Percentiles rank a stretch among this genome's conserved stretches.
Conservation (phyloP, 2,329 filamentous ascomycete genomes). For the Aspergillus sergii region DNA sequence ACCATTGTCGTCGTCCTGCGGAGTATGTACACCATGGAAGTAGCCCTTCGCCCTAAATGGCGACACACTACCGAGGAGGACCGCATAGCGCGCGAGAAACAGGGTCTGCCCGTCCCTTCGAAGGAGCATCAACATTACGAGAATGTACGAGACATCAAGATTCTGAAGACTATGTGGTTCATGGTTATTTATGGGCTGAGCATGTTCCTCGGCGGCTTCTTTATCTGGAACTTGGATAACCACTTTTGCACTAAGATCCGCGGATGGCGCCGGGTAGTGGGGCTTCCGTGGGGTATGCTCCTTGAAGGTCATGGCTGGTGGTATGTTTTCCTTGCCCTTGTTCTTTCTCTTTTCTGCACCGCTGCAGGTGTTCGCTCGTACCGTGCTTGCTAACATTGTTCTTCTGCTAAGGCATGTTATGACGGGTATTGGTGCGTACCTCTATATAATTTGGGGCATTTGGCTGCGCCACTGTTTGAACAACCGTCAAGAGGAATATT, state of each 20-base stretch:
- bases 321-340: conserved; percentile 44
- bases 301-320: conserved; percentile 75
- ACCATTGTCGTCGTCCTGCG: conserved; percentile 71
- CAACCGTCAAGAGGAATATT: conserved; percentile 70
- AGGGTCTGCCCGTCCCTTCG: conserved; percentile 42
- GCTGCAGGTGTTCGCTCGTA: neutral
- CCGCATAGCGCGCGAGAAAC: conserved; percentile 42
- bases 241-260: conserved; percentile 69
- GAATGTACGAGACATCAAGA: conserved; percentile 59
- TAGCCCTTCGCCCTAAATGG: conserved; percentile 62
- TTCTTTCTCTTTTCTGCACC: neutral
- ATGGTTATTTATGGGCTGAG: conserved; percentile 70
- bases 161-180: conserved; percentile 71
- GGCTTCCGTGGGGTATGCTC: conserved; percentile 77
- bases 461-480: conserved; percentile 80
- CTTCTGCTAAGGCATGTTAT: conserved; percentile 66
- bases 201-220: conserved; percentile 74
- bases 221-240: conserved; percentile 79
- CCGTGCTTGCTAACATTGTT: conserved; percentile 17
- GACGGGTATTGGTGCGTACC: conserved; percentile 81
- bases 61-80: conserved; percentile 51
- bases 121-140: conserved; percentile 51
- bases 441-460: conserved; percentile 81
- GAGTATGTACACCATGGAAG: conserved; percentile 77
- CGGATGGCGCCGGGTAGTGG: conserved; percentile 66